Evolutionary conservation across 1,139 yeast species (phyloP).

Genomic region (Scheffersomyces illinoinensis): DNA sequence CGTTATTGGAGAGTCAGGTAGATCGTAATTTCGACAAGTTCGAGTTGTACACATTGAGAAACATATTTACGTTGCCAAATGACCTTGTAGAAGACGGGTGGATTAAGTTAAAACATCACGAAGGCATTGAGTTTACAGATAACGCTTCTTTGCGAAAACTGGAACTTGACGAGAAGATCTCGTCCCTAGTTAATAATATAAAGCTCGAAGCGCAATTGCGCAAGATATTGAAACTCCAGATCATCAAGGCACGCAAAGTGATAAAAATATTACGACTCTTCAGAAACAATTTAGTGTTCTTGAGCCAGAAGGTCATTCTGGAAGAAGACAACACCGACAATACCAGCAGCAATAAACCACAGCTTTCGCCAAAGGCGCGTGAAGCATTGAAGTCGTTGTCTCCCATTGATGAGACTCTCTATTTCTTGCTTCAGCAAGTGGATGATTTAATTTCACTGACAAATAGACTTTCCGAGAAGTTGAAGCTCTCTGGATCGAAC

Average conservation of each 20-base stretch:
- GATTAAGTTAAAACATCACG: slow-evolving; percentile 70
- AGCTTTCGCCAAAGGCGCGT: slow-evolving; percentile 23
- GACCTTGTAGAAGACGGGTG: slow-evolving; percentile 70
- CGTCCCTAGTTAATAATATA: slow-evolving; percentile 41
- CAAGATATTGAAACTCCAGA: slow-evolving; percentile 40
- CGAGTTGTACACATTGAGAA: slow-evolving; percentile 79
- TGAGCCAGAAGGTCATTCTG: slow-evolving; percentile 17
- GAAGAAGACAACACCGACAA: neutral
- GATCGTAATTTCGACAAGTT: slow-evolving; percentile 85
- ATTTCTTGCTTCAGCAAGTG: slow-evolving; percentile 44
- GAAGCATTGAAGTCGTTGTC: slow-evolving; percentile 39
- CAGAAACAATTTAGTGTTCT: slow-evolving; percentile 29
- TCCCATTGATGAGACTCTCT: slow-evolving; percentile 56
- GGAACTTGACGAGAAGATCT: slow-evolving; percentile 38
- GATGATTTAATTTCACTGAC: slow-evolving; percentile 42
- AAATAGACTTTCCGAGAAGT: slow-evolving; percentile 31
- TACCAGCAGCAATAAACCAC: slow-evolving; percentile 1
- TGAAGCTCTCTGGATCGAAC: slow-evolving; percentile 14
- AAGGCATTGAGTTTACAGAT: slow-evolving; percentile 43
- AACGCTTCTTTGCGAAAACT: slow-evolving; percentile 13
- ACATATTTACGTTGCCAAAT: slow-evolving; percentile 69
- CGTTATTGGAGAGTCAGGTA: slow-evolving; percentile 73
- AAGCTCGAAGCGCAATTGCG: slow-evolving; percentile 46
- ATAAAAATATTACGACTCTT: slow-evolving; percentile 31
- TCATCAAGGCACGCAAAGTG: slow-evolving; percentile 38